phyloP scores from a whole-genome alignment of 2,329 filamentous ascomycete genomes.

The Exophiala lecanii-corni region DNA sequence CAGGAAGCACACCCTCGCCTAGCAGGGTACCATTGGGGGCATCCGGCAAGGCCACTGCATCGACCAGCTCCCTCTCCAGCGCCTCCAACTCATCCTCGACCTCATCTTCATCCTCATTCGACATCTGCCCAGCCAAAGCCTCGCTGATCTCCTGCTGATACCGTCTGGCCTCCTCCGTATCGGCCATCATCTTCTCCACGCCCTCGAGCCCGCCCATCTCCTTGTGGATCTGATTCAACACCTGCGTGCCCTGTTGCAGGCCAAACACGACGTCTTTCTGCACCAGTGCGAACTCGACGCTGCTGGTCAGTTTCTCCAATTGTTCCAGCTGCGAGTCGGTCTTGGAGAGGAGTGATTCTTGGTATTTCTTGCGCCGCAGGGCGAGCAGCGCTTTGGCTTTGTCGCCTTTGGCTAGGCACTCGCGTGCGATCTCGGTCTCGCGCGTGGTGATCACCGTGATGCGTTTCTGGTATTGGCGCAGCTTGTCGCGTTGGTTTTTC shows the following conservation, averaged over 20 bases:
- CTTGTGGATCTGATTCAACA: constrained; percentile 83
- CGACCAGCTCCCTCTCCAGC: constrained; percentile 61
- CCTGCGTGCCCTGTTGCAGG: constrained; percentile 82
- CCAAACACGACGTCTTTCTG: constrained; percentile 96
- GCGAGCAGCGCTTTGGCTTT: constrained; percentile 79
- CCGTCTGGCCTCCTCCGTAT: constrained; percentile 81
- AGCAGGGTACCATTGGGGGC: constrained; percentile 25
- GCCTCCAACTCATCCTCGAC: constrained; percentile 91
- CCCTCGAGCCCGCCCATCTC: constrained; percentile 95
- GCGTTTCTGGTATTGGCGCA: constrained; percentile 91
- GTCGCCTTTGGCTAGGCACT: constrained; percentile 76
- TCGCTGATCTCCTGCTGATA: constrained; percentile 96
- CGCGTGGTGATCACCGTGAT: constrained; percentile 80
- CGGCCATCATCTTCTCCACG: constrained; percentile 92
- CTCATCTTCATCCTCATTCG: constrained; percentile 93
- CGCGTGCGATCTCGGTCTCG: constrained; percentile 79
- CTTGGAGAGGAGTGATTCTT: constrained; percentile 80
- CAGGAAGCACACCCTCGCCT: constrained; percentile 32
- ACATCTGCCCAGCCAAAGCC: constrained; percentile 81
- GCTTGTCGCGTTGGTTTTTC: constrained; percentile 94
- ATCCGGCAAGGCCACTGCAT: constrained; percentile 33
- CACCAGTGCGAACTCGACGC: constrained; percentile 91
- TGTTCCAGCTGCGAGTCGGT: constrained; percentile 93
- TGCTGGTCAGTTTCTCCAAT: constrained; percentile 79
- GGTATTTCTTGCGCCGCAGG: constrained; percentile 92